Evolutionary conservation across 2,329 filamentous ascomycete genomes (phyloP), one percentile per base, ranked within the genome.

Genomic region (Magnaporthiopsis incrustans): DNA sequence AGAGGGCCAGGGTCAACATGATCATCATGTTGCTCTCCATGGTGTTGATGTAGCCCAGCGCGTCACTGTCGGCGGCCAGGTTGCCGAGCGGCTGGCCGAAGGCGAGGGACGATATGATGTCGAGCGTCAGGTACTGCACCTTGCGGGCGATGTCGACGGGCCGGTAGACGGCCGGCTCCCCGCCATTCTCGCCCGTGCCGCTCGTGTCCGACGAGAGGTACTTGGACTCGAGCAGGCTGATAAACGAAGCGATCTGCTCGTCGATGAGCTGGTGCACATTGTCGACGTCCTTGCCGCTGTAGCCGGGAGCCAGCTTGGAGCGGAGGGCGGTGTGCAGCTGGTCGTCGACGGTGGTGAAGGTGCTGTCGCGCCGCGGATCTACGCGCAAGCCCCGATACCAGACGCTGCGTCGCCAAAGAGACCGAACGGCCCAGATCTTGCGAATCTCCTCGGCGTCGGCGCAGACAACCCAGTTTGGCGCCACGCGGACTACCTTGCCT

Each of bases 351-450:
- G 79, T 77, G 3, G 79, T 81, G 64, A 85, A 77, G 25, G 82
- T 75, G 67, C 80, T 82, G 70, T 85, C 78, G 25, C 76, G 74
- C 57, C 78, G 74, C 0, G 81, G 79, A 65, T 85, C 79, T 65
- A 86, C 73, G 15, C 78, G 77, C 66, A 83, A 74, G 2, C 77
- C 78, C 64, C 79, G 76, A 68, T 83, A 83, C 77, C 78, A 65
- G 15, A 67, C 64, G n/a, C 67, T 63, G 3, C 71, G 67, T 25
- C 68, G 64, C 67, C 67, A 72, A 25, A 53, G 62, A 18, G 71
- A 73, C 8, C 72, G 69, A 15, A 69, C 70, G 10, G 66, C 69
- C 71, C 72, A 73, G 38, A 75, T 70, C 12, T 69, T 68, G 30
- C 71, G 71, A 53, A 75, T 64, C 60, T 73, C 69, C n/a, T 63